Conservation (phyloP, 2,329 filamentous ascomycete genomes). For the Alternaria ethzedia region DNA sequence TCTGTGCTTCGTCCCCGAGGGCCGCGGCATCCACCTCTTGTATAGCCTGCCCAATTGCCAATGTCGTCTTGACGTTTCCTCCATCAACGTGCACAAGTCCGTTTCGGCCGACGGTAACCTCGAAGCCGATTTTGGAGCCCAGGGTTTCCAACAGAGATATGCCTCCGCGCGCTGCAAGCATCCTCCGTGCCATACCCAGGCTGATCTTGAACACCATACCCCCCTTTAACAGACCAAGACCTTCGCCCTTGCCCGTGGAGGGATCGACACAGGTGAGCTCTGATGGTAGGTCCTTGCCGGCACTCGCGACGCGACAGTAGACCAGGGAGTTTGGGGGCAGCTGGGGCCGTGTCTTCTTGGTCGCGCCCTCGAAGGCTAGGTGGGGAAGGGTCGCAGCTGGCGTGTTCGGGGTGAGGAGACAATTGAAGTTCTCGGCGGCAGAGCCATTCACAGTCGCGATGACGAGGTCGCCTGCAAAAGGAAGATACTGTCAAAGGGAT, state of each 20-base stretch:
- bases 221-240: conserved; percentile 79
- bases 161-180: conserved; percentile 68
- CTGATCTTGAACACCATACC: conserved; percentile 89
- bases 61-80: conserved; percentile 72
- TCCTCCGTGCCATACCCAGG: conserved; percentile 77
- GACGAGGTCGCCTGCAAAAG: conserved; percentile 81
- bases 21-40: conserved; percentile 75
- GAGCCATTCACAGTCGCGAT: conserved; percentile 84
- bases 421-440: conserved; percentile 78
- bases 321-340: conserved; percentile 78
- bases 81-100: conserved; percentile 92
- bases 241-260: conserved; percentile 85
- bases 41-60: conserved; percentile 80
- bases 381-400: conserved; percentile 76
- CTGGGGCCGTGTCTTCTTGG: conserved; percentile 87
- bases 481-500: conserved; percentile 69
- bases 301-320: conserved; percentile 82
- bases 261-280: conserved; percentile 90
- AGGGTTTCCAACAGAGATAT: conserved; percentile 81
- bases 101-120: conserved; percentile 92
- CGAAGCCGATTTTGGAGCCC: conserved; percentile 83
- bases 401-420: conserved; percentile 71
- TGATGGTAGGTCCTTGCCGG: conserved; percentile 70
- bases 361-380: conserved; percentile 90
- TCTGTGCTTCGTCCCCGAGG: conserved; percentile 70